Base-by-base conservation (phyloP, 1,284 basidiomycete species). In the Moesziomyces sp. region DNA sequence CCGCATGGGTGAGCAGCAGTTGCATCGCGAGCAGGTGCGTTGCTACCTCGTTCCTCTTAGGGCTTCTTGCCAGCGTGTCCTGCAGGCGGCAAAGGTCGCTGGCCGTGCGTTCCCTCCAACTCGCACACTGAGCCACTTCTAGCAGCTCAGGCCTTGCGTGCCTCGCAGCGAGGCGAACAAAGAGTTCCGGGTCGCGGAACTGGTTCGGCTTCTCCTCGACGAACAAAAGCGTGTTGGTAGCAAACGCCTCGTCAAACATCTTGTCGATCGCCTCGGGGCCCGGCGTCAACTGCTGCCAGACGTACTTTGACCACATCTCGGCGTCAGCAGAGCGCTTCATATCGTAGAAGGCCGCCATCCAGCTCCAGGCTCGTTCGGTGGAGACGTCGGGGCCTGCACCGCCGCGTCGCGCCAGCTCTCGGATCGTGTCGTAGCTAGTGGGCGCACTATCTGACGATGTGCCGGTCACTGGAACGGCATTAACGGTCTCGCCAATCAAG, bases 171-270 rank as follows among this genome's bases (percentile, higher is more conserved):
- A 76, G 66, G 18, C 76, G 55, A 6, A 80, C 43, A 6, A 54
- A 69, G 9, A 50, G 46, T 30, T 70, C 70, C 2, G 68, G 64
- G 42, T 80, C 79, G n/a, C 74, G 51, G 67, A 74, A 80, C 52
- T 80, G 79, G 44, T 80, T 80, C 28, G 66, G 66, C 44, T 58
- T 68, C 48, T 80, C 79, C n/a, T 73, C 59, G 8, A 67, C 65
- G 45, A 80, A 80, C 7, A 80, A 61, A 24, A 71, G n/a, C 7
- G 58, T 64, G 28, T 58, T 64, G 38, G 50, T 26, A 5, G 64
- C 44, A 5, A 76, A 58, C 3, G 71, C 65, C 34, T 73, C 62
- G 4, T 59, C 53, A n/a, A 76, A 67, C 52, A 53, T 44, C 40
- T 46, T 26, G 18, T 67, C 66, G 28, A 61, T 43, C 5, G 11